Evolutionary conservation across 1,139 yeast species (phyloP), one percentile per base, ranked within the genome.

Genomic region (Petasospora fabianii): DNA sequence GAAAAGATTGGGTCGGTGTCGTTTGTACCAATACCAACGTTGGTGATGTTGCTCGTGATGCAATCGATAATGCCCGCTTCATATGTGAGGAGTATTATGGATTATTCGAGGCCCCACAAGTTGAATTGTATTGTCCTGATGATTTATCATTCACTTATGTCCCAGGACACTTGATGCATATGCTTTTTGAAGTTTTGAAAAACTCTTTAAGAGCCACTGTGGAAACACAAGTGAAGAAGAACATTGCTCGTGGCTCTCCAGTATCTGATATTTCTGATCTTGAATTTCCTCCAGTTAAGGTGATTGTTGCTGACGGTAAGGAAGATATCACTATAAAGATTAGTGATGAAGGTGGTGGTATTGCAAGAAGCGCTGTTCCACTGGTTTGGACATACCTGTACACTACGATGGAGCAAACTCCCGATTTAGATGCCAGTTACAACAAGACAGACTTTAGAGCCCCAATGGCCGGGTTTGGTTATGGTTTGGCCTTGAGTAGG

Each of bases 391-490:
- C 96, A 0, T 87, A 87, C 58, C 73, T 88, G 61, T 87, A 87
- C 62, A 87, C 96, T 6, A 85, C 96, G 0, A 95, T 90, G 36
- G 77, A 79, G 53, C 75, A 80, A 46, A 77, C 85, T 9, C 92
- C 92, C 2, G 73, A 69, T 18, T 64, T 83, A 39, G 90, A 83
- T 43, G 73, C 80, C 0, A 44, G 49, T 9, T 55, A 56, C 21
- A 53, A 55, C 38, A 50, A 54, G 37, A 50, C 55, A 2, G 60
- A 58, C 30, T 55, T 58, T 44, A 53, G 54, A 60, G 95, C 96
- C 1, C 97, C 96, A 41, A 83, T 87, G 86, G 96, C 96, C 34
- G 97, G 96, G 0, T 84, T 84, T 53, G 96, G 96, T 28, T 90
- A 87, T 56, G 96, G 97, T 0, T 70, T 87, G 53, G 96, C 96